Conservation (phyloP, 176 grass and related monocot genomes). For the Eragrostis curvula region DNA sequence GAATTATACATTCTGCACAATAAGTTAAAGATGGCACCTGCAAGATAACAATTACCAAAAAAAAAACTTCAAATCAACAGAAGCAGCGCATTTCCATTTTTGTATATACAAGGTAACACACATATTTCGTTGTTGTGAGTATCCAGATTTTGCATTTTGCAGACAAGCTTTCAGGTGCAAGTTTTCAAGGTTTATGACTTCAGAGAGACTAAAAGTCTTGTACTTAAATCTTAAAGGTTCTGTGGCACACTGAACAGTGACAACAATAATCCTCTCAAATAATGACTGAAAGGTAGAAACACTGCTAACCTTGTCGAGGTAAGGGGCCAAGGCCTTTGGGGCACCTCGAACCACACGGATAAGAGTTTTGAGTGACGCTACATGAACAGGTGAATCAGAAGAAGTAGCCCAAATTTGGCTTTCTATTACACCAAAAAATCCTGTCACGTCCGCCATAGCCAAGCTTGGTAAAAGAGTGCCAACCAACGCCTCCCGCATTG, state of each 20-base stretch:
- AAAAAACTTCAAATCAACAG: neutral
- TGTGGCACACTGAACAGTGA: constrained; percentile 19
- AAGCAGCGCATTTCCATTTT: neutral
- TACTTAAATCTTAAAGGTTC: neutral
- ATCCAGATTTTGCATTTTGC: neutral
- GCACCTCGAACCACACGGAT: constrained; percentile 78
- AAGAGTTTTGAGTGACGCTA: constrained; percentile 80
- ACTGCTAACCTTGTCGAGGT: constrained; percentile 84
- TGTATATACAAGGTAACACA: neutral
- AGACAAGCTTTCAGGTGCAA: neutral
- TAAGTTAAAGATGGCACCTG: constrained; percentile 7
- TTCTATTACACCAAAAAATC: constrained; percentile 89
- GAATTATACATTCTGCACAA: neutral
- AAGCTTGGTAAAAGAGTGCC: constrained; percentile 84
- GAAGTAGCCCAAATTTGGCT: constrained; percentile 92
- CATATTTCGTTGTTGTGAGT: neutral
- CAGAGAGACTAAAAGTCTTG: constrained; percentile 14
- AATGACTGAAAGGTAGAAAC: constrained; percentile 13
- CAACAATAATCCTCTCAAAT: neutral
- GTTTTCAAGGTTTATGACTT: neutral
- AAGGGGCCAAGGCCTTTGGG: constrained; percentile 73
- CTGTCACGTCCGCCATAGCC: constrained; percentile 84
- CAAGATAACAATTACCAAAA: neutral
- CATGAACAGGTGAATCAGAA: constrained; percentile 91
- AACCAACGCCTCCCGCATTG: constrained; percentile 81